phyloP scores from a whole-genome alignment of 441 rosid genomes.

The Gossypium schwendimanii region DNA sequence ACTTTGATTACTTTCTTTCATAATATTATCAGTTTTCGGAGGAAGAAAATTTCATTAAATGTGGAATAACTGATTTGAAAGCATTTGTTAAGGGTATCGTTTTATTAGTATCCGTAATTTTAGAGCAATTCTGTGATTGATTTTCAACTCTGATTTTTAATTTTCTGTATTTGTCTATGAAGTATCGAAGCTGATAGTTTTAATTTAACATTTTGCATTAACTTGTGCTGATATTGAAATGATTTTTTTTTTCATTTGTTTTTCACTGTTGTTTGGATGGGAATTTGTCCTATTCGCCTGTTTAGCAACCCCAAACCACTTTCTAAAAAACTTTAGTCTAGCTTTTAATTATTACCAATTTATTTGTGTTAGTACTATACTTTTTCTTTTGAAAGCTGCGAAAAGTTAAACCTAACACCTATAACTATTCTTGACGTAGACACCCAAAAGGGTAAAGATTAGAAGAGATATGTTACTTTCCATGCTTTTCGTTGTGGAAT shows the following conservation, averaged over 20 bases:
- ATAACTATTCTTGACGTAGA: conserved; percentile 9
- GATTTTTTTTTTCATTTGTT: background rate
- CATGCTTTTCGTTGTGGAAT: background rate
- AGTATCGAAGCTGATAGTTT: background rate
- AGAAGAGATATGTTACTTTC: background rate
- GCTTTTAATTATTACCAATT: background rate
- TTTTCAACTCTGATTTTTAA: background rate
- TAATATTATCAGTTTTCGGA: background rate
- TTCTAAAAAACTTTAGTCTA: background rate
- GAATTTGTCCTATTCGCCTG: background rate
- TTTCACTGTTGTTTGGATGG: background rate
- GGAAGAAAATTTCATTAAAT: background rate
- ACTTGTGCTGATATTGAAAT: background rate
- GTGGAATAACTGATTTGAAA: background rate
- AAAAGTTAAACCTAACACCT: background rate
- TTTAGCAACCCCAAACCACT: background rate
- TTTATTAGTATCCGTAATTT: background rate
- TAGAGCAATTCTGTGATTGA: background rate
- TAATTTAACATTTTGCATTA: background rate
- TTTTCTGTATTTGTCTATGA: background rate
- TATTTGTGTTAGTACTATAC: background rate
- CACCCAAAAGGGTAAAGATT: background rate
- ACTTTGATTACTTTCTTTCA: background rate
- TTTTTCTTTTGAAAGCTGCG: background rate
- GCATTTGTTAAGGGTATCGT: background rate